Evolutionary conservation across 2,329 filamentous ascomycete genomes (phyloP), one percentile per base, ranked within the genome.

Genomic region (Paracorniculantispora psalliotae): DNA sequence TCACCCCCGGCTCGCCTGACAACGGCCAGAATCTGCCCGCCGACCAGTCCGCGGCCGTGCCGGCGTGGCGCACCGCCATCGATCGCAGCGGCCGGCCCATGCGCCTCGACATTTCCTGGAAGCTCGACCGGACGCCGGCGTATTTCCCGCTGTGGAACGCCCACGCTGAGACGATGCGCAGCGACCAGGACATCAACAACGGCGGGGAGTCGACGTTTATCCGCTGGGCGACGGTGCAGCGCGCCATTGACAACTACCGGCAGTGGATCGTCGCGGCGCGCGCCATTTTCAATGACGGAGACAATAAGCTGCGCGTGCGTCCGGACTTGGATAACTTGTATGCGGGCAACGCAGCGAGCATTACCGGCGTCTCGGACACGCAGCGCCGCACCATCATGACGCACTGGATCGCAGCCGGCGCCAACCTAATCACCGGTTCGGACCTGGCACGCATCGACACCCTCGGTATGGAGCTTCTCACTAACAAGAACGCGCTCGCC

Each of bases 101-200:
- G 62, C 59, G 62, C 7, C 63, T 63, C 17, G 59, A 62, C 43
- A 63, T 63, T 37, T 65, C 62, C 23, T 63, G 63, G 63, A 63
- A 65, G 47, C 62, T 63, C 23, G 62, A 63, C 49, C 61, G 63
- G n/a, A 59, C 59, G 15, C 39, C 62, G n/a, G 52, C 60, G 50
- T 64, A 60, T 47, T 64, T 64, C 23, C 30, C 51, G 15, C 57
- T 63, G 26, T 64, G 63, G 63, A 61, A 62, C 50, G 52, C 49
- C 21, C 59, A 63, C 48, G 61, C 63, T 44, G 63, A 64, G 35
- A 58, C 62, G 4, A 64, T 64, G 63, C 62, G 63, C 25, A 61
- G 48, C 37, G 63, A 64, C 51, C 63, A 64, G 56, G 63, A 64
- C 52, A 63, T 64, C 57, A 63, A 63, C 61, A 63, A 63, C 49